These are phyloP conservation scores for Talaromyces thailandensis DNA, from an alignment of 495 filamentous ascomycete genomes.

Conservation along the genomic window DNA sequence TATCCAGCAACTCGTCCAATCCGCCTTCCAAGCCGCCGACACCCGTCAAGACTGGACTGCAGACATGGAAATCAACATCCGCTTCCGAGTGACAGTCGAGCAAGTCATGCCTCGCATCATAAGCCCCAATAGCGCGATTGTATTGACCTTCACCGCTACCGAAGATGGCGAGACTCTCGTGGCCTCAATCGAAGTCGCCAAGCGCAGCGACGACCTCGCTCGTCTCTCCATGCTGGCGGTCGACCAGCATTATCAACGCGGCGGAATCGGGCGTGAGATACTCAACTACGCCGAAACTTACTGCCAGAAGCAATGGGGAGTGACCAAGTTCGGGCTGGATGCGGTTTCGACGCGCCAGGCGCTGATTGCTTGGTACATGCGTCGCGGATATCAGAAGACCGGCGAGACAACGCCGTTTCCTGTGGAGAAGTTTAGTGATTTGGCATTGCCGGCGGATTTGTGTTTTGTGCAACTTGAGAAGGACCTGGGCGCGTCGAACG, in stretches of 20 bases:
- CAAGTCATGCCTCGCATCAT: constrained; percentile 28
- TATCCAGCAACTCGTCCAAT: constrained; percentile 26
- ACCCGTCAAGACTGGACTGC: constrained; percentile 30
- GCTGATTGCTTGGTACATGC: constrained; percentile 34
- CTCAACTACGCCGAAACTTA: constrained; percentile 31
- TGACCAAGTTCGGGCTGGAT: constrained; percentile 21
- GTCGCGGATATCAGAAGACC: constrained; percentile 31
- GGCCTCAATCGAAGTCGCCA: constrained; percentile 25
- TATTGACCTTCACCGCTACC: constrained; percentile 16
- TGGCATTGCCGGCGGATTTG: constrained; percentile 27
- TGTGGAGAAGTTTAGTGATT: constrained; percentile 14
- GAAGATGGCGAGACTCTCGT: constrained; percentile 14
- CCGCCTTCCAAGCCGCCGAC: constrained; percentile 32
- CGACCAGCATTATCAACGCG: constrained; percentile 21
- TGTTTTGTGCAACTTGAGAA: constrained; percentile 28
- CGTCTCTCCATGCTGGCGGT: constrained; percentile 37
- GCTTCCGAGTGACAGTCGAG: constrained; percentile 19
- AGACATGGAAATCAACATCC: constrained; percentile 20
- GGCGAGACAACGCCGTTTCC: constrained; percentile 33
- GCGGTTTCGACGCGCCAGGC: constrained; percentile 29
- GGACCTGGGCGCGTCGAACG: neutral
- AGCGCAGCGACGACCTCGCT: constrained; percentile 12
- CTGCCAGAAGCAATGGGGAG: constrained; percentile 19
- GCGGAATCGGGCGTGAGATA: constrained; percentile 30
- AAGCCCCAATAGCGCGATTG: constrained; percentile 23